Percentiles rank a stretch among this genome's conserved stretches.
Evolutionary conservation across 768 basidiomycete genomes (phyloP).

Genomic region (Amanita thiersii): DNA sequence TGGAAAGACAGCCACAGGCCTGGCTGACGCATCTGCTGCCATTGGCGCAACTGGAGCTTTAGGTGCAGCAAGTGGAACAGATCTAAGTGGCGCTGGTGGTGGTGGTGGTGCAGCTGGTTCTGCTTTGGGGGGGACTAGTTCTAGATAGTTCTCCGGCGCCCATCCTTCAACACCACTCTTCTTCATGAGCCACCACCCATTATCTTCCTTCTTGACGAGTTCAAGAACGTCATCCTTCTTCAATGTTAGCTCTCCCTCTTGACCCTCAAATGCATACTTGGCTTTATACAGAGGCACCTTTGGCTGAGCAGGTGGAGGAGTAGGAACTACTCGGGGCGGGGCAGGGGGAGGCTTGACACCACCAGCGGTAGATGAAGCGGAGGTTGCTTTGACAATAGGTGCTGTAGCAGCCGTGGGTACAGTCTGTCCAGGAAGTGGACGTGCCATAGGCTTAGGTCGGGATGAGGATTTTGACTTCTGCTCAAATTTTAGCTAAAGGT

Average conservation of each 20-base stretch:
- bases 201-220: constrained; percentile 85
- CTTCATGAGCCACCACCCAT: constrained; percentile 98
- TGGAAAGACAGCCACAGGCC: constrained; percentile 77
- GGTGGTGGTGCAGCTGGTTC: constrained; percentile 63
- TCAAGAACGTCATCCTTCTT: constrained; percentile 91
- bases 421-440: constrained; percentile 57
- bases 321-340: constrained; percentile 21
- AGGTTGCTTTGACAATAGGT: constrained; percentile 19
- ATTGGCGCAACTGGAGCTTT: too few species aligned
- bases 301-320: constrained; percentile 46
- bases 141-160: constrained; percentile 93
- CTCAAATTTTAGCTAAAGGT: constrained; percentile 7
- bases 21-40: constrained; percentile 54
- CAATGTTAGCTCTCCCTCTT: constrained; percentile 86
- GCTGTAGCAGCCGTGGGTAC: constrained; percentile 27
- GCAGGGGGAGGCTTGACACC: constrained; percentile 19
- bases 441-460: constrained; percentile 52
- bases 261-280: constrained; percentile 88
- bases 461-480: constrained; percentile 45
- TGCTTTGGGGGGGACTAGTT: constrained; percentile 62
- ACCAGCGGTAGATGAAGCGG: constrained; percentile 25
- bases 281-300: constrained; percentile 74
- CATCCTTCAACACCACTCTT: constrained; percentile 80
- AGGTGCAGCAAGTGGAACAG: constrained; percentile 31
- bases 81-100: constrained; percentile 42